Evolutionary conservation across 202 grass and related monocot species (phyloP), one percentile per base, ranked within the genome.

Genomic region (Carex arenaria): DNA sequence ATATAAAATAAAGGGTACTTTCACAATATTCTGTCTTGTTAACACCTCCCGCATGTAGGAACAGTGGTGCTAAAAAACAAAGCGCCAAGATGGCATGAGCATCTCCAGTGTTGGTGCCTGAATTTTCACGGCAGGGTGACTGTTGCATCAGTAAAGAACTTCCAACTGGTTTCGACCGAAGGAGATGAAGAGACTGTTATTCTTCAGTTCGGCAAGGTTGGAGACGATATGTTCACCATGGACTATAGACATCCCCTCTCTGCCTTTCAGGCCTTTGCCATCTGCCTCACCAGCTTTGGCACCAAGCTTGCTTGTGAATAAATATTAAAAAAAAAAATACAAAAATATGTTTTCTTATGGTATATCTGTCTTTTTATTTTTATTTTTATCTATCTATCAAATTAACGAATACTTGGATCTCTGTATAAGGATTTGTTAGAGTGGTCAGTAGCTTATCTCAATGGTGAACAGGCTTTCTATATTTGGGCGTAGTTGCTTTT

Each of bases 301-400:
- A 97, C 94, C n/a, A 97, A 97, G 79, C 84, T 97, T 88, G 94
- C 94, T 12, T 97, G 94, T 97, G 94, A 97, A 91, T 97, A 93
- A 88, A 55, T 85, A 69, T 45, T 49, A 60, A 78, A 57, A 78
- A 36, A 32, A 10, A 78, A 18, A 59, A 31, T 74, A 14, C 30
- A 78, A 78, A 59, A 54, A 31, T 12, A 72, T 72, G 69, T 72
- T 78, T 71, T 43, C 3, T 55, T 56, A 77, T 36, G 72, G 14
- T 77, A 57, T 70, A 20, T 77, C 23, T 59, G 53, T 59, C 73
- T 78, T 19, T 56, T 51, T 26, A 26, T 69, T 43, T 7, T 7
- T 40, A 40, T 7, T 18, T 14, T 57, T 76, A 55, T 75, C 10
- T 54, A 31, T 74, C 45, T 53, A 57, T 77, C 52, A 77, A n/a